Evolutionary conservation across 768 basidiomycete species (phyloP).

Genomic region (Rhizopogon rudus): DNA sequence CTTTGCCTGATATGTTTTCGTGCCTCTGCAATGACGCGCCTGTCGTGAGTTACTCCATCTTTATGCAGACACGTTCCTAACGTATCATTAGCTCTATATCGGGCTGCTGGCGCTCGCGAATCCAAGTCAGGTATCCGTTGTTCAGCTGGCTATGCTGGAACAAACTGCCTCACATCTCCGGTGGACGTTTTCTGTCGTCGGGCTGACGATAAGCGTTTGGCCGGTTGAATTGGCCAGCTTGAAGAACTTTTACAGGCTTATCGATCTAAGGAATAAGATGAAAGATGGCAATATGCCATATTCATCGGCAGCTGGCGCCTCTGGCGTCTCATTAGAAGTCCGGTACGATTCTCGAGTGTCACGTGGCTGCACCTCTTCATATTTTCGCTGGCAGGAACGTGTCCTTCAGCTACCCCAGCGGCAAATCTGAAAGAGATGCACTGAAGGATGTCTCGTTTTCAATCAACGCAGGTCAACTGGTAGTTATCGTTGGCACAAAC

Average conservation of each 20-base stretch:
- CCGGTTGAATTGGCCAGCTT: conserved; percentile 16
- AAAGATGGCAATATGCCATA: conserved; percentile 21
- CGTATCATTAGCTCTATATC: conserved; percentile 20
- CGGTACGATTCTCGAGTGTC: conserved; percentile 5
- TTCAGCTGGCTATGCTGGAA: conserved; percentile 25
- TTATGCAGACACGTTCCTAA: background rate
- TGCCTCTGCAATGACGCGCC: conserved; percentile 13
- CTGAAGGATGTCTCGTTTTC: conserved; percentile 24
- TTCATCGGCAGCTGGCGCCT: conserved; percentile 12
- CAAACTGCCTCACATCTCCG: conserved; percentile 20
- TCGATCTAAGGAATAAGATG: conserved; percentile 18
- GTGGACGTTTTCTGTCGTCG: conserved; percentile 12
- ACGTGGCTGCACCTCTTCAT: background rate
- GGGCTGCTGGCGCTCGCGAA: conserved; percentile 19
- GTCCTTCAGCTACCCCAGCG: conserved; percentile 47
- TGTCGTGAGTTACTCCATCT: conserved; percentile 4
- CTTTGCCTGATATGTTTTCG: conserved; percentile 4
- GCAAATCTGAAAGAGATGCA: conserved; percentile 16
- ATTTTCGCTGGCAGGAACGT: conserved; percentile 35
- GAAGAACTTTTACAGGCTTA: conserved; percentile 16
- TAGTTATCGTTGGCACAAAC: conserved; percentile 30
- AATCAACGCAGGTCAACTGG: conserved; percentile 27
- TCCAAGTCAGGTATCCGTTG: conserved; percentile 22
- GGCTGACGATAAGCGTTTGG: background rate
- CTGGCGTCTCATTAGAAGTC: conserved; percentile 15